A percentile compares a stretch with the other conserved stretches of the same genome.
Evolutionary conservation across 2,329 filamentous ascomycete species (phyloP).

Genomic region (Fusarium sp.): DNA sequence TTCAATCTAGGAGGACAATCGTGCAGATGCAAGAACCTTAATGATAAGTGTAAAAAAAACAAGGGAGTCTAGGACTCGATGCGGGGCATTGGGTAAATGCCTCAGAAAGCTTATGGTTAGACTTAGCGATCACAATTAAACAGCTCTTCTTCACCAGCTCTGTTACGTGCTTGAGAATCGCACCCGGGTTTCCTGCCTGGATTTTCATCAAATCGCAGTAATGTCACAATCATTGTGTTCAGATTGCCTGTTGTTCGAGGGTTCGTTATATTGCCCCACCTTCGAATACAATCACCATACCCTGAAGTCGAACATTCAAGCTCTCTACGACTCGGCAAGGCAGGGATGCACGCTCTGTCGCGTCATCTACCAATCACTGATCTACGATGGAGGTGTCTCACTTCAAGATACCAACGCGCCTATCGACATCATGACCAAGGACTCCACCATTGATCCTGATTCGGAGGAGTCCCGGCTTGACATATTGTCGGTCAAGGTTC

Average conservation of each 20-base stretch:
- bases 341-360: not conserved
- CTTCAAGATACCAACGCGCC: not conserved
- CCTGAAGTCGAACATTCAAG: not conserved
- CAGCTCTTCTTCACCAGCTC: too few species aligned
- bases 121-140: not conserved
- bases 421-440: not conserved
- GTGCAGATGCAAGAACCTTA: not conserved
- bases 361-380: not conserved
- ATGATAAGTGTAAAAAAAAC: not conserved
- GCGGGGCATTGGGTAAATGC: not conserved
- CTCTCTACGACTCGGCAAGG: not conserved
- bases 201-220: rapidly evolving
- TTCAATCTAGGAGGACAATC: not conserved
- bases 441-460: not conserved
- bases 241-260: not conserved
- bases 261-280: not conserved
- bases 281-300: not conserved
- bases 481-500: not conserved
- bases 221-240: not conserved
- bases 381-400: not conserved
- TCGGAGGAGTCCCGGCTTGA: not conserved
- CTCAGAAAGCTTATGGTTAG: not conserved
- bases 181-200: too few species aligned
- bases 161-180: too few species aligned
- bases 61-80: not conserved